phyloP scores from a whole-genome alignment of 116 monocot species.

The Trichopus zeylanicus region DNA sequence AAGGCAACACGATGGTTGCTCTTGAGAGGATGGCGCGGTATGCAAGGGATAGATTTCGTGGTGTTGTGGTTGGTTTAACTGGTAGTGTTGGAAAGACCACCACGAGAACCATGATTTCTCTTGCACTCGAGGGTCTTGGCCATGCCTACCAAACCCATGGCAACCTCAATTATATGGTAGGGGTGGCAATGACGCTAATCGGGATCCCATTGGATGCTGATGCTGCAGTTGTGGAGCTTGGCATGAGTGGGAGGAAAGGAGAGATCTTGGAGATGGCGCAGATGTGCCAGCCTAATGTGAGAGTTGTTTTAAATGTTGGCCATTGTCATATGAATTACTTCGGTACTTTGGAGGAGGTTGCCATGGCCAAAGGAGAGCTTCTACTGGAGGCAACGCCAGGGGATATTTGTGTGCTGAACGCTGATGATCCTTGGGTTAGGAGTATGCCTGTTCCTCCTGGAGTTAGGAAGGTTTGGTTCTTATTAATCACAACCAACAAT shows the following conservation, averaged over 20 bases:
- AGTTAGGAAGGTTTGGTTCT: conserved; percentile 15
- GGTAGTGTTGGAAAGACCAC: conserved; percentile 37
- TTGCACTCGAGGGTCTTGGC: conserved; percentile 21
- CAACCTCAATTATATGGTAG: conserved; percentile 21
- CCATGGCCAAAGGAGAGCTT: conserved; percentile 35
- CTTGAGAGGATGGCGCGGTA: conserved; percentile 23
- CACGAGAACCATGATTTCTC: conserved; percentile 29
- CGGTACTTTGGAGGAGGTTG: conserved; percentile 21
- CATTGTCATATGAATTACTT: conserved; percentile 24
- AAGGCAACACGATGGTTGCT: conserved; percentile 22
- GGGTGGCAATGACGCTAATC: conserved; percentile 23
- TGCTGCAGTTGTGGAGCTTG: conserved; percentile 25
- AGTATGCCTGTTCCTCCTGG: conserved; percentile 23
- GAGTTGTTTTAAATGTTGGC: conserved; percentile 29
- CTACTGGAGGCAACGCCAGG: conserved; percentile 21
- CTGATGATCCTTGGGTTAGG: conserved; percentile 35
- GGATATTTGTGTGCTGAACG: conserved; percentile 32
- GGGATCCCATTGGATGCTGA: conserved; percentile 20
- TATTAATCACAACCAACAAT: too few relatives aligned
- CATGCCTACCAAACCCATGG: conserved; percentile 19
- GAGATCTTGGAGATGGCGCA: conserved; percentile 26
- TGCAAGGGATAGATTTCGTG: conserved; percentile 17
- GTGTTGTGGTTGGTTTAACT: conserved; percentile 23
- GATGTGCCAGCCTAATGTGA: conserved; percentile 20
- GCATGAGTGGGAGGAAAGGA: conserved; percentile 13